phyloP scores from a whole-genome alignment of 495 filamentous ascomycete species.

The Hypoxylon cercidicola region DNA sequence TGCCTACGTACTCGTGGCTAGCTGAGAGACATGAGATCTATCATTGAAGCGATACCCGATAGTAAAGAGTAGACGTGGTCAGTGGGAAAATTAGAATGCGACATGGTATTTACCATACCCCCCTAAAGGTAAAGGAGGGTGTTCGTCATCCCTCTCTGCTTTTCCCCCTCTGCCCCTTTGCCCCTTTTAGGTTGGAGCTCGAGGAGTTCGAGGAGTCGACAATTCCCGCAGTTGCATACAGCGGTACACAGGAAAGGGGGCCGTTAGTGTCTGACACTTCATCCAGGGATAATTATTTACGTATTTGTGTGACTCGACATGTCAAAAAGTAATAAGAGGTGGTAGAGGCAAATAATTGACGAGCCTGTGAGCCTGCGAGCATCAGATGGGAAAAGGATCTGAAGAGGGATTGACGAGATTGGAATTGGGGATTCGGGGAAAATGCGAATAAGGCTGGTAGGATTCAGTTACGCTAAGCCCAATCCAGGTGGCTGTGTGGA shows the following conservation, averaged over 20 bases:
- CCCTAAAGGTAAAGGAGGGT: slow-evolving; percentile 16
- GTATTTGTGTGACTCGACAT: slow-evolving; percentile 15
- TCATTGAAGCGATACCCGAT: too few species aligned
- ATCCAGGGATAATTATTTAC: neutral
- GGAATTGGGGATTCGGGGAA: slow-evolving; percentile 18
- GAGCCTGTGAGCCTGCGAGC: too few species aligned
- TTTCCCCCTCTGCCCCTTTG: neutral
- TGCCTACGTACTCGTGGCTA: slow-evolving; percentile 8
- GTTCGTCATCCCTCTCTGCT: neutral
- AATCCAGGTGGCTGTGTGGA: slow-evolving; percentile 31
- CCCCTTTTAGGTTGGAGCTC: neutral
- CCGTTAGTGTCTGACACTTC: neutral
- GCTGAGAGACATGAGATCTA: slow-evolving; percentile 15
- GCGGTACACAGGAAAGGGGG: neutral
- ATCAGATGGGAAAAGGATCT: slow-evolving; percentile 37
- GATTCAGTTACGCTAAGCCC: slow-evolving; percentile 15
- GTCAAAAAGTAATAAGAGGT: slow-evolving; percentile 22
- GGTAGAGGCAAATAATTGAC: slow-evolving; percentile 17
- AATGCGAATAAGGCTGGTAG: slow-evolving; percentile 2
- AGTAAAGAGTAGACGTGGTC: neutral
- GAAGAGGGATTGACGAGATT: slow-evolving; percentile 28
- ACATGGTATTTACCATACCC: slow-evolving; percentile 1
- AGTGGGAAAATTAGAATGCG: slow-evolving; percentile 16
- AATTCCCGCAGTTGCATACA: slow-evolving; percentile 26
- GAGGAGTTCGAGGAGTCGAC: neutral